Conservation (phyloP, 805 yeast species). For the Cyberlindnera mycetangii region DNA sequence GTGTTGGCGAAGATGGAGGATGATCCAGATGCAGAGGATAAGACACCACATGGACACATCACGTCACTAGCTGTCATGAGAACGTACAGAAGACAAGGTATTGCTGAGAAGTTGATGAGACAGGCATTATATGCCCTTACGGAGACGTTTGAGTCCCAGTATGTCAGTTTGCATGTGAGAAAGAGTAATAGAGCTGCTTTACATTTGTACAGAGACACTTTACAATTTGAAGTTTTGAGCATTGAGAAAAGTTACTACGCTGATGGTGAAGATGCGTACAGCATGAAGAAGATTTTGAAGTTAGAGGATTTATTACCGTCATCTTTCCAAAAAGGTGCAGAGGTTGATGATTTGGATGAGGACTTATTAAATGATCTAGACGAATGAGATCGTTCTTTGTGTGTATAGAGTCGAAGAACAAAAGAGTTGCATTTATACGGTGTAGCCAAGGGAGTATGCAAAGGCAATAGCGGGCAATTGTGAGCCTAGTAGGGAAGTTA, state of each 20-base stretch:
- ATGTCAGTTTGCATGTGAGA: slow-evolving; percentile 90
- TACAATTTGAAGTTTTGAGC: slow-evolving; percentile 75
- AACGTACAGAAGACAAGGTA: slow-evolving; percentile 90
- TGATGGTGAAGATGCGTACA: slow-evolving; percentile 96
- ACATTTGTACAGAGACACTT: slow-evolving; percentile 83
- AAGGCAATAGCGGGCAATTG: too few relatives aligned
- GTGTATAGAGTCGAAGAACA: background rate
- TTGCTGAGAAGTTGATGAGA: slow-evolving; percentile 89
- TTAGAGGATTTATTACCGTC: slow-evolving; percentile 62
- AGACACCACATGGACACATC: slow-evolving; percentile 83
- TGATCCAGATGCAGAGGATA: slow-evolving; percentile 73
- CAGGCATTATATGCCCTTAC: slow-evolving; percentile 76
- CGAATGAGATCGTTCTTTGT: slow-evolving; percentile 5
- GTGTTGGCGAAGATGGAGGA: slow-evolving; percentile 97
- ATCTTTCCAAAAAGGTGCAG: slow-evolving; percentile 44
- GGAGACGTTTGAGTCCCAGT: slow-evolving; percentile 77
- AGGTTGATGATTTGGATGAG: slow-evolving; percentile 53
- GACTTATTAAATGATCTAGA: slow-evolving; percentile 41
- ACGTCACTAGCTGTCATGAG: slow-evolving; percentile 94
- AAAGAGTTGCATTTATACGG: too few relatives aligned
- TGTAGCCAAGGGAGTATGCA: too few relatives aligned
- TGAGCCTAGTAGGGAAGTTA: too few relatives aligned
- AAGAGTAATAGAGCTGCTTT: slow-evolving; percentile 91
- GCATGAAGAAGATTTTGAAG: slow-evolving; percentile 74
- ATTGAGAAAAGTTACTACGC: slow-evolving; percentile 90